Conservation (phyloP, 2,329 filamentous ascomycete genomes). For the Dendryphion nanum region DNA sequence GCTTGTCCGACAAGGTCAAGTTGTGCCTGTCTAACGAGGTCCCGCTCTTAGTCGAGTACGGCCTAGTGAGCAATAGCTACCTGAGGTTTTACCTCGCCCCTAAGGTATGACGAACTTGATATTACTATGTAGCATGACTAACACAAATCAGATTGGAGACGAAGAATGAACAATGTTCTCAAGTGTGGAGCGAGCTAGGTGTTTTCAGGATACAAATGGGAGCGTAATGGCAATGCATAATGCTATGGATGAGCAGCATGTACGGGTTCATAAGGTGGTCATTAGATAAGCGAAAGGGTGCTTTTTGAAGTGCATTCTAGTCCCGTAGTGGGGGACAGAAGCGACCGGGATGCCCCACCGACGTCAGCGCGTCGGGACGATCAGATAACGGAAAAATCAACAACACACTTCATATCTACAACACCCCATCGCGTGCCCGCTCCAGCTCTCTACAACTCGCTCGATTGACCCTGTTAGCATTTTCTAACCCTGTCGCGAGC, state of each 20-base stretch:
- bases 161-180: slow-evolving; percentile 51
- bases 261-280: slow-evolving; percentile 11
- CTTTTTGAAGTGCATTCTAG: slow-evolving; percentile 9
- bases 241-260: slow-evolving; percentile 1
- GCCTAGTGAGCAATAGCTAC: slow-evolving; percentile 79
- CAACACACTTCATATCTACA: slow-evolving; percentile 16
- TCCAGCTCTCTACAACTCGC: slow-evolving; percentile 6
- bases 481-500: slow-evolving; percentile 19
- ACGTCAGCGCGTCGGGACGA: slow-evolving; percentile 33
- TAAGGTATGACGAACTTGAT: slow-evolving; percentile 66
- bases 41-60: slow-evolving; percentile 92
- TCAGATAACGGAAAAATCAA: slow-evolving; percentile 36
- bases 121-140: not conserved
- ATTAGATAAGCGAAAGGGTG: slow-evolving; percentile 14
- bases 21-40: slow-evolving; percentile 96
- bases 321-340: slow-evolving; percentile 19
- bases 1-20: slow-evolving; percentile 77
- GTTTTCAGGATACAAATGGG: slow-evolving; percentile 21
- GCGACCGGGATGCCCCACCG: slow-evolving; percentile 25
- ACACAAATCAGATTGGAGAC: slow-evolving; percentile 62
- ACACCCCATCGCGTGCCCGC: not conserved
- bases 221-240: not conserved
- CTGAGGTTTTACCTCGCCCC: slow-evolving; percentile 96
- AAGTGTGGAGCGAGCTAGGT: slow-evolving; percentile 20
- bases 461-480: too few relatives aligned